Evolutionary conservation across 2,329 filamentous ascomycete genomes (phyloP), one percentile per base, ranked within the genome.

Genomic region (Teratosphaeria zuluensis): DNA sequence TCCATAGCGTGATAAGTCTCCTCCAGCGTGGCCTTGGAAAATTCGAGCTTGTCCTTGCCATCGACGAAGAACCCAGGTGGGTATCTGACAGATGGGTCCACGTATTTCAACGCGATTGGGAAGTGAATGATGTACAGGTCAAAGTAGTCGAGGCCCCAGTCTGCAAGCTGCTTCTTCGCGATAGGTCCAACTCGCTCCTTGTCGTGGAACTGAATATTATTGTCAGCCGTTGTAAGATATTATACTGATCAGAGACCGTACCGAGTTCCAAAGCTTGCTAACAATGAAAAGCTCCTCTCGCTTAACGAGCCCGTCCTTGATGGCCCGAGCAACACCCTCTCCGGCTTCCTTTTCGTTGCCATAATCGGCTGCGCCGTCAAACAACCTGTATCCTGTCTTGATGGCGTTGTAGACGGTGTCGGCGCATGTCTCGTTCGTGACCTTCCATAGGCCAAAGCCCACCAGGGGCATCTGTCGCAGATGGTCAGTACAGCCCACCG

Each of bases 281-380:
- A 92, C 88, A 71, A 96, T 85, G 83, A 95, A 95, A 72, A 95
- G 87, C 28, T 96, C 90, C 75, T 89, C 84, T 61, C 89, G 87
- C 79, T 86, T 90, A 66, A 92, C 88, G 59, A 92, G 74, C 51
- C 89, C 88, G 9, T 94, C 89, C 70, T 87, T 82, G 76, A 94
- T 90, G 69, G 89, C 89, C 66, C 87, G 87, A 60, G 85, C 83
- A 53, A 92, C 81, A 68, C 89, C 89, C 72, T 91, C 77, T 60
- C 89, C 89, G 64, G 82, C 84, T 74, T 91, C 88, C 66, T 84
- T 83, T 75, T 92, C 89, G 73, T 92, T 92, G 68, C 87, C 88
- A 75, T 94, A 92, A 75, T 92, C 88, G 68, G 80, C 83, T 59
- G 82, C 82, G 60, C 82, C 82, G 64, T 85, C 82, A 60, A 85